Base-by-base conservation (phyloP, 768 basidiomycete species). In the Tricholoma saponaceum region DNA sequence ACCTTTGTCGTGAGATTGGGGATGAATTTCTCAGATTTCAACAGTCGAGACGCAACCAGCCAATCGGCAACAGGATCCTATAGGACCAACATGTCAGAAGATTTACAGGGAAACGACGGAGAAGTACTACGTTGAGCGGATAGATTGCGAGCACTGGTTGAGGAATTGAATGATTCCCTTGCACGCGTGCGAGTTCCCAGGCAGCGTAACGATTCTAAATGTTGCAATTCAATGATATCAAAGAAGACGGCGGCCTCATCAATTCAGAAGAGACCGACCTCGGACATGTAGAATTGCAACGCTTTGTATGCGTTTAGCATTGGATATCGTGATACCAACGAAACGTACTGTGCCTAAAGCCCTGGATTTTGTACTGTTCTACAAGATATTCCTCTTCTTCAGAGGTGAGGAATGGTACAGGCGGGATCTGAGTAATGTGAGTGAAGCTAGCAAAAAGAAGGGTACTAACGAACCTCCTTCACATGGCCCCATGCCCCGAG, bases 311-410 rank as follows among this genome's bases (percentile, higher is more conserved):
- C 5, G 50, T 13, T 58, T 26, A 50, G 28, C 47, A 35, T 39
- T 28, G 28, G n/a, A n/a, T 25, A 18, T 47, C 14, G 23, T n/a
- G 5, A 28, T 18, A 49, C 7, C 10, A 37, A 25, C 9, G 22
- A 28, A n/a, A 12, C 85, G 22, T 61, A 89, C 89, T 86, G 56
- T 83, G 66, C 52, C 74, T 71, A 63, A 90, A 89, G 0, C 84
- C 83, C 60, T 83, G 84, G 9, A 72, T 71, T 39, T 65, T 64
- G 60, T 82, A 90, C 60, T 85, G 82, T 52, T 87, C 78, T 0
- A 89, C 79, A 58, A 88, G 82, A 64, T 89, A 90, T 62, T 86
- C 81, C 63, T 90, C 89, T 67, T 90, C 85, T 9, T 79, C 78
- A 0, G 64, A 43, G 0, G 79, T 77, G 44, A 90, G 79, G 69